Percentiles rank a stretch among this genome's conserved stretches.
phyloP scores from a whole-genome alignment of 2,329 filamentous ascomycete genomes.

The Peltaster fructicola region DNA sequence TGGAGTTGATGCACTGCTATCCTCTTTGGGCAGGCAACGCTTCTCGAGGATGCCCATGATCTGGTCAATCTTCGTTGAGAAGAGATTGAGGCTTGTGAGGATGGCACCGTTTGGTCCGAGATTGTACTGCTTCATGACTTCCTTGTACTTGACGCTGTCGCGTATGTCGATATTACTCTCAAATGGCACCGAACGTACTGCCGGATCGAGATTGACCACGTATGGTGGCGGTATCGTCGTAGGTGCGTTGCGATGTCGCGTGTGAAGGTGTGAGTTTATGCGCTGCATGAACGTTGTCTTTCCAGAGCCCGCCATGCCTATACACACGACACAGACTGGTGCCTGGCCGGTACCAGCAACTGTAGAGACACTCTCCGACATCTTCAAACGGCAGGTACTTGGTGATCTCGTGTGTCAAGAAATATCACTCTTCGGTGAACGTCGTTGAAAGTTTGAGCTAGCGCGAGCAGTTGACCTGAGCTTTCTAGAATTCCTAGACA shows the following conservation, averaged over 20 bases:
- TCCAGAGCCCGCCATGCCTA: conserved; percentile 95
- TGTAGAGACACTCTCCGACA: no score
- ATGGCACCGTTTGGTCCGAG: conserved; percentile 95
- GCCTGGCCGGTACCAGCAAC: no score
- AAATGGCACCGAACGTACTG: conserved; percentile 83
- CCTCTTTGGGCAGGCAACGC: conserved; percentile 30
- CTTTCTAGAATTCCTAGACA: no score
- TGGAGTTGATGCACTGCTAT: conserved; percentile 17
- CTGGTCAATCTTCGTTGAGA: conserved; percentile 96
- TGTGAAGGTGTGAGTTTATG: conserved; percentile 84
- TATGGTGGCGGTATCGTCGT: conserved; percentile 63
- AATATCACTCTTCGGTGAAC: no score
- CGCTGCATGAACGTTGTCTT: conserved; percentile 99
- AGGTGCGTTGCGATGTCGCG: conserved; percentile 13
- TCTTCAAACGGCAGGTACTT: no score
- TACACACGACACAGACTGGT: conserved; percentile 72
- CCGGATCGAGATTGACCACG: conserved; percentile 91
- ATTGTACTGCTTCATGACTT: conserved; percentile 99
- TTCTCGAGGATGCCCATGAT: conserved; percentile 81
- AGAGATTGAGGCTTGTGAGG: conserved; percentile 84
- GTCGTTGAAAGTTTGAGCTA: no score
- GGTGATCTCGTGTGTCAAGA: no score
- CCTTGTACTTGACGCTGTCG: conserved; percentile 97
- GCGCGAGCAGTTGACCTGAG: no score
- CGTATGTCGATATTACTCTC: conserved; percentile 97